Evolutionary conservation across 176 grass and related monocot species (phyloP), one percentile per base, ranked within the genome.

Genomic region (Pharus latifolius): DNA sequence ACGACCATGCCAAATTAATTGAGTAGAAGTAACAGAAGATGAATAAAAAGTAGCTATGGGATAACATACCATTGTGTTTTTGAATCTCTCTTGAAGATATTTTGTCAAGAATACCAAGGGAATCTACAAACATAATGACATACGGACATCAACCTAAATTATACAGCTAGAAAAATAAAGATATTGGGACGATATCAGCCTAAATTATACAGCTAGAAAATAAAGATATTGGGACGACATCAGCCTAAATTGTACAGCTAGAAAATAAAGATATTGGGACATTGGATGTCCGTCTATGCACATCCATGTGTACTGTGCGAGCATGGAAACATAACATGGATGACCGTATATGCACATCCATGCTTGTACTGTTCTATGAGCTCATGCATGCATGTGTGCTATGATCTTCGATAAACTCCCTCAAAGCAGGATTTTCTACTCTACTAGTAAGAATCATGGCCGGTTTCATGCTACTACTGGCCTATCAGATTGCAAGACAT

Each of bases 71-170:
- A 99, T 99, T 49, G 72, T 69, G 48, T 84, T 86, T 68, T 63
- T 78, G 72, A 99, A 94, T 65, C 88, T 91, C 16, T 88, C 63
- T 73, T 99, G 84, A 60, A 99, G 87, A 67, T 91, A 88, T 18
- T 88, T 94, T 3, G 95, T 99, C 76, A 91, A 58, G 67, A 93
- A 77, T 62, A 99, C 82, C 72, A 99, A 30, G 16, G 90, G 95
- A 70, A 94, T 94, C 95, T 99, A 63, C 2, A 49, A 10, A 32
- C n/a, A 79, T 63, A 14, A 77, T 33, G 40, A 54, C 28, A 24
- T 14, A 67, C 46, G 12, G 54, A 58, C 4, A 84, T 77, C 63
- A 79, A 43, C 44, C 37, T 16, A 73, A 13, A 30, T 27, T 4
- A 69, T 43, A 52, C 17, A 0, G 2, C 7, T 35, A 26, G 34